A percentile compares a stretch with the other conserved stretches of the same genome.
These are phyloP conservation scores for Colletotrichum somersetense DNA, from an alignment of 2,329 filamentous ascomycete genomes.

Conservation along the genomic window DNA sequence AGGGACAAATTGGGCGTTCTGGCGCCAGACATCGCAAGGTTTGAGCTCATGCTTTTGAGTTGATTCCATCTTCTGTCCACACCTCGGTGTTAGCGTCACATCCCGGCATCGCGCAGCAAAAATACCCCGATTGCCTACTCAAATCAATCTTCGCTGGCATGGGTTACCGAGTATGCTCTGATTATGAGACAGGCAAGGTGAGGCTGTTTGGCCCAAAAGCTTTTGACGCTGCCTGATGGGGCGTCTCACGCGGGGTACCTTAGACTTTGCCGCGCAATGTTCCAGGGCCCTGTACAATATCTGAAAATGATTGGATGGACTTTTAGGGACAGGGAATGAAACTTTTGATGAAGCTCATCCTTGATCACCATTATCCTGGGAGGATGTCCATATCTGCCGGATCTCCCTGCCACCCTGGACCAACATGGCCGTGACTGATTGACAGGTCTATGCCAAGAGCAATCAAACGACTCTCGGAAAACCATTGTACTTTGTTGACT, in stretches of 20 bases:
- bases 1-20: neutral
- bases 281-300: slow-evolving; percentile 18
- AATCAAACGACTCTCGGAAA: neutral
- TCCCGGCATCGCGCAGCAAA: slow-evolving; percentile 3
- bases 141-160: neutral
- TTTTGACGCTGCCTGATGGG: neutral
- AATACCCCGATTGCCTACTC: neutral
- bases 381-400: neutral
- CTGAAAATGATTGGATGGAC: slow-evolving; percentile 1
- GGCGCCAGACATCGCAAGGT: neutral
- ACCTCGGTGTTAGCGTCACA: neutral
- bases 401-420: no score
- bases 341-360: slow-evolving; percentile 19
- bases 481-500: neutral
- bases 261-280: slow-evolving; percentile 28
- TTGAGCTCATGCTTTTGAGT: slow-evolving; percentile 2
- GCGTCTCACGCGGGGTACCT: slow-evolving; percentile 30
- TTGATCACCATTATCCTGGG: neutral
- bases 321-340: neutral
- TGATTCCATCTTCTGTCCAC: slow-evolving; percentile 14
- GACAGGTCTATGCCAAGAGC: neutral
- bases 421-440: neutral
- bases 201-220: slow-evolving; percentile 20
- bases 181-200: slow-evolving; percentile 30
- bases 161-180: slow-evolving; percentile 19